Evolutionary conservation across 2,329 filamentous ascomycete species (phyloP), one percentile per base, ranked within the genome.

Genomic region (Apiospora kogelbergensis): DNA sequence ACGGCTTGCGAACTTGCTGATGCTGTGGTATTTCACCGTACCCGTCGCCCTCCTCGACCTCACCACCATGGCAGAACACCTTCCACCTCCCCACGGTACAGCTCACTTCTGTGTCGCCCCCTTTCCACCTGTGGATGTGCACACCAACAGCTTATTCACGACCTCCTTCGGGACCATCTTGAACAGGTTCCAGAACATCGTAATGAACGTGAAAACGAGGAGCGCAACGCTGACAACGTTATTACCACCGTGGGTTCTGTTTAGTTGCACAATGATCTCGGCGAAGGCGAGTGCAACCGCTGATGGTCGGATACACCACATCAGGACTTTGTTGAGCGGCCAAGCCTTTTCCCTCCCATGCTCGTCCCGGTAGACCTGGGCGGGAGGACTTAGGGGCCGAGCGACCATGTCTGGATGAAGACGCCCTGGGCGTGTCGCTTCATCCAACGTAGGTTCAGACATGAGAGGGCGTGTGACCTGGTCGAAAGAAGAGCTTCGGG

Each of bases 401-500:
- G 20, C n/a, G 17, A 68, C 11, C 66, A 68, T 33, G 26, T 63
- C 41, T 37, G 22, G 44, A 17, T 48, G 46, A 40, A 53, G 64
- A 24, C 15, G 33, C 42, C 53, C 53, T 40, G 30, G 40, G 3
- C 24, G 11, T 68, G 53, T 22, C 20, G 5, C n/a, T 22, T 26
- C 48, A 11, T 46, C 48, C 15, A 20, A 7, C 7, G 44, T 48
- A 40, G 33, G 40, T 9, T 42, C 41, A n/a, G 68, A 66, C 26
- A 67, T 65, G n/a, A 69, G 65, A 24, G 68, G 68, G 40, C 42
- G 68, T 13, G 24, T 17, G 26, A 15, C 44, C 41, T 69, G 65
- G 40, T 69, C 68, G 13, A 65, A 26, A 20, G 68, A 67, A 9
- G 42, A 22, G 24, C 26, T 45, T 26, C 53, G 57, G 3, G 68